Evolutionary conservation across 1,284 basidiomycete genomes (phyloP).

Genomic region (Pseudozyma sp.): DNA sequence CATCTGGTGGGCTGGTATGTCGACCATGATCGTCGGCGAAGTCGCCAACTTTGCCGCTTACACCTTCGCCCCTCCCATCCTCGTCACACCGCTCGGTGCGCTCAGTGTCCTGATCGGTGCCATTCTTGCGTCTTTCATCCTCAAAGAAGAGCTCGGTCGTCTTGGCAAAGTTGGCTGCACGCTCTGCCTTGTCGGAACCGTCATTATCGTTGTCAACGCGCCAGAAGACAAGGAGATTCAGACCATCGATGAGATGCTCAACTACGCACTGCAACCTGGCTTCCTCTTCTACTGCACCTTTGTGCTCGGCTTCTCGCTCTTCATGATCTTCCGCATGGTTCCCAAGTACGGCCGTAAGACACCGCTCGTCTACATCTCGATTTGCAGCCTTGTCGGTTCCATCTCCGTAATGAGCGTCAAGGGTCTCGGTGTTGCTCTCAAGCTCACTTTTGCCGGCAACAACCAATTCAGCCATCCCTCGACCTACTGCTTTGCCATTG

Average conservation of each 20-base stretch:
- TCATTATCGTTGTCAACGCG: slow-evolving; percentile 96
- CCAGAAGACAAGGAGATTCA: slow-evolving; percentile 93
- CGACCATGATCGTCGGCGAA: slow-evolving; percentile 73
- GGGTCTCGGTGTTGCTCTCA: slow-evolving; percentile 95
- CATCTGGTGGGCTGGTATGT: slow-evolving; percentile 98
- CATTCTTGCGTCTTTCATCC: slow-evolving; percentile 85
- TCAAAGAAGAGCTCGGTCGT: slow-evolving; percentile 93
- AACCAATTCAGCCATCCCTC: slow-evolving; percentile 95
- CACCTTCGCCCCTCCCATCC: slow-evolving; percentile 95
- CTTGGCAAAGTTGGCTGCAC: slow-evolving; percentile 92
- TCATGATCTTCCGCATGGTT: slow-evolving; percentile 84
- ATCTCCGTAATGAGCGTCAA: slow-evolving; percentile 91
- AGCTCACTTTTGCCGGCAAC: slow-evolving; percentile 90
- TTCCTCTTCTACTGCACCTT: slow-evolving; percentile 84
- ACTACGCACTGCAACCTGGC: slow-evolving; percentile 86
- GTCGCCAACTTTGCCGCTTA: slow-evolving; percentile 99
- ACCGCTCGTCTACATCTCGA: slow-evolving; percentile 91
- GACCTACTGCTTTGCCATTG: slow-evolving; percentile 91
- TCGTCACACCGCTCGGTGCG: slow-evolving; percentile 95
- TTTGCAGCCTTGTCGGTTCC: slow-evolving; percentile 89
- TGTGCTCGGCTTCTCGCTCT: slow-evolving; percentile 81
- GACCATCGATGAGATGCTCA: slow-evolving; percentile 92
- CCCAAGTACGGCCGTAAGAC: slow-evolving; percentile 89
- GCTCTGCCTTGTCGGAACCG: slow-evolving; percentile 86
- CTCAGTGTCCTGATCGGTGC: slow-evolving; percentile 90